Percentiles rank a stretch among this genome's conserved stretches.
phyloP scores from a whole-genome alignment of 768 basidiomycete genomes.

The Cystobasidium ongulense region DNA sequence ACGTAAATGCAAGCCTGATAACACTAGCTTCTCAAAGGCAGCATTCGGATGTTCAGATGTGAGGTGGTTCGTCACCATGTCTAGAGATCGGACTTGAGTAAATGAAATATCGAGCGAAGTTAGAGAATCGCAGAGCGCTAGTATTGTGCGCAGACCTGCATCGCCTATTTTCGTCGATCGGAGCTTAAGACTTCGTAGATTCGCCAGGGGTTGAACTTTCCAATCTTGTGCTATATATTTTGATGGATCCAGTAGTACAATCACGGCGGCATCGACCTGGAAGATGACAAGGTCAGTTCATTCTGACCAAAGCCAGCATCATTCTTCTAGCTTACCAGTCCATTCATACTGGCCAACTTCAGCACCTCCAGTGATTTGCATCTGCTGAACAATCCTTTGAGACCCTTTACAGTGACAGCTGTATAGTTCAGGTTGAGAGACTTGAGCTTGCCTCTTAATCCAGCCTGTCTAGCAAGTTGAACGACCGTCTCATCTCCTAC shows the following conservation, averaged over 20 bases:
- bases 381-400: conserved; percentile 30
- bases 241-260: conserved; percentile 15
- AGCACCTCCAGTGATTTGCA: conserved; percentile 36
- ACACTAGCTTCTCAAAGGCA: conserved; percentile 37
- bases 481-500: conserved; percentile 37
- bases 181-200: conserved; percentile 37
- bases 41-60: conserved; percentile 19
- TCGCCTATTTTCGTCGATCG: conserved; percentile 37
- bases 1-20: conserved; percentile 36
- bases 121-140: conserved; percentile 36
- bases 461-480: conserved; percentile 31
- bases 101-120: conserved; percentile 39
- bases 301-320: too few relatives aligned
- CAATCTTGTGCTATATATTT: conserved; percentile 19
- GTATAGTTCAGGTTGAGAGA: conserved; percentile 36
- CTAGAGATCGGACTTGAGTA: conserved; percentile 34
- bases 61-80: conserved; percentile 35
- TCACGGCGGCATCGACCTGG: conserved; percentile 34
- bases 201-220: conserved; percentile 33
- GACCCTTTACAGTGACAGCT: conserved; percentile 35
- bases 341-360: conserved; percentile 36
- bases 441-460: background rate
- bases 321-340: conserved; percentile 31
- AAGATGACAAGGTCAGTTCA: background rate
- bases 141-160: conserved; percentile 33